A percentile compares a stretch with the other conserved stretches of the same genome.
phyloP scores from a whole-genome alignment of 495 filamentous ascomycete genomes.

The Evernia prunastri region DNA sequence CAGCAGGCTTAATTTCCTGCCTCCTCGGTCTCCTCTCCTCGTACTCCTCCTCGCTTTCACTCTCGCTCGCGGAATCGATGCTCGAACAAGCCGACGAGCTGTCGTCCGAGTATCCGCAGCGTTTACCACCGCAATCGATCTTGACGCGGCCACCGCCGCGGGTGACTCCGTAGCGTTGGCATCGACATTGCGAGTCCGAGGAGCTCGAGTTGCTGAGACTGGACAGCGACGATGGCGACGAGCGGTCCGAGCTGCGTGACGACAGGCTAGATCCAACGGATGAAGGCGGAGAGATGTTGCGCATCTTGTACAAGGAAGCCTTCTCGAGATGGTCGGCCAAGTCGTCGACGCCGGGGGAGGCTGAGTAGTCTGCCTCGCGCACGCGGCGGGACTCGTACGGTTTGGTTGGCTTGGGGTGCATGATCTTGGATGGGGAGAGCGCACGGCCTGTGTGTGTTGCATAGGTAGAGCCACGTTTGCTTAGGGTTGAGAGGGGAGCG shows the following conservation, averaged over 20 bases:
- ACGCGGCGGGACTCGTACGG: conserved; percentile 80
- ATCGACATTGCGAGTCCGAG: conserved; percentile 72
- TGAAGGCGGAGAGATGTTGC: conserved; percentile 60
- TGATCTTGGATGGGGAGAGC: conserved; percentile 81
- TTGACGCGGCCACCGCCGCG: conserved; percentile 85
- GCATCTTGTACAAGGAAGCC: conserved; percentile 58
- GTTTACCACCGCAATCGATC: conserved; percentile 82
- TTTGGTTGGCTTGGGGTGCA: conserved; percentile 80
- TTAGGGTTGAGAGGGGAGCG: conserved; percentile 19
- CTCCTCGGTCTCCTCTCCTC: not conserved
- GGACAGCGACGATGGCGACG: conserved; percentile 64
- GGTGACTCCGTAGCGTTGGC: conserved; percentile 94
- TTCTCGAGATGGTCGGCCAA: conserved; percentile 66
- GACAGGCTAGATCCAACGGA: conserved; percentile 69
- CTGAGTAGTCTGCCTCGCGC: conserved; percentile 67
- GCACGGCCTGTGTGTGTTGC: conserved; percentile 74
- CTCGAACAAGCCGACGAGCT: conserved; percentile 46
- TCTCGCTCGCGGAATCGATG: conserved; percentile 45
- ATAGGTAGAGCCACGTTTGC: conserved; percentile 37
- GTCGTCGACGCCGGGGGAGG: conserved; percentile 59
- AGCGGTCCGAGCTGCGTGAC: conserved; percentile 66
- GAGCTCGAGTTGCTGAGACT: conserved; percentile 61
- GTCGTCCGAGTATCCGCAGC: conserved; percentile 67
- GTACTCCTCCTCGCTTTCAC: conserved; percentile 48
- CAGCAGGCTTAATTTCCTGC: not conserved